phyloP scores from a whole-genome alignment of 352 stramenopile genomes.

The Peronospora farinosa region DNA sequence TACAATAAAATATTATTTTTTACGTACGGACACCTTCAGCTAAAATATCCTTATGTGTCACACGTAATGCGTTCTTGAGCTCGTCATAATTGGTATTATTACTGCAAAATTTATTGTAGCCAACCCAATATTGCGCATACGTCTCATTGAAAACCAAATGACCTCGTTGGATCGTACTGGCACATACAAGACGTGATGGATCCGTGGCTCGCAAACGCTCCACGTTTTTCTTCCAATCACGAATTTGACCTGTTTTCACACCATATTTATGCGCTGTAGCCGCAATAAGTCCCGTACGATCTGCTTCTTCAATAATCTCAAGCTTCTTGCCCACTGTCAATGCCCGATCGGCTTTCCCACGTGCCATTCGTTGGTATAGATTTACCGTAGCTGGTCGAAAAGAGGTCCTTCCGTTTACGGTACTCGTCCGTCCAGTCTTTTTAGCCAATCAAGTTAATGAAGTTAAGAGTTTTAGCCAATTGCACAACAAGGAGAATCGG shows the following conservation, averaged over 20 bases:
- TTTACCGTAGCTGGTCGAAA: constrained; percentile 8
- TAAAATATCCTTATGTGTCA: constrained; percentile 66
- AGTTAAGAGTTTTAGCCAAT: constrained; percentile 22
- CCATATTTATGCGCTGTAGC: constrained; percentile 80
- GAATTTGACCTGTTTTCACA: constrained; percentile 82
- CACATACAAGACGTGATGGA: constrained; percentile 71
- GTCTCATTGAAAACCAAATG: constrained; percentile 86
- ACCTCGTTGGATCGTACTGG: constrained; percentile 74
- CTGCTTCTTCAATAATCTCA: constrained; percentile 83
- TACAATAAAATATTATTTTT: background rate
- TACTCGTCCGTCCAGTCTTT: constrained; percentile 16
- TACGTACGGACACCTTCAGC: constrained; percentile 73
- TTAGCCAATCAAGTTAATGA: no score
- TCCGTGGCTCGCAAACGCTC: constrained; percentile 69
- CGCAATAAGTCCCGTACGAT: constrained; percentile 69
- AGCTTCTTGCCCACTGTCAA: constrained; percentile 86
- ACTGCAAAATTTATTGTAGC: constrained; percentile 85
- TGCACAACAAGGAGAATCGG: background rate
- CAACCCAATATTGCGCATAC: constrained; percentile 86
- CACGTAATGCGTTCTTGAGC: constrained; percentile 59
- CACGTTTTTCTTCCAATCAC: constrained; percentile 86
- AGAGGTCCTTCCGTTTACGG: constrained; percentile 30
- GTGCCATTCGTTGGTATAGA: constrained; percentile 43
- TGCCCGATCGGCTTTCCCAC: constrained; percentile 70
- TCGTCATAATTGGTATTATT: constrained; percentile 63